Conservation (phyloP, 805 yeast species). For the Hanseniaspora opuntiae region DNA sequence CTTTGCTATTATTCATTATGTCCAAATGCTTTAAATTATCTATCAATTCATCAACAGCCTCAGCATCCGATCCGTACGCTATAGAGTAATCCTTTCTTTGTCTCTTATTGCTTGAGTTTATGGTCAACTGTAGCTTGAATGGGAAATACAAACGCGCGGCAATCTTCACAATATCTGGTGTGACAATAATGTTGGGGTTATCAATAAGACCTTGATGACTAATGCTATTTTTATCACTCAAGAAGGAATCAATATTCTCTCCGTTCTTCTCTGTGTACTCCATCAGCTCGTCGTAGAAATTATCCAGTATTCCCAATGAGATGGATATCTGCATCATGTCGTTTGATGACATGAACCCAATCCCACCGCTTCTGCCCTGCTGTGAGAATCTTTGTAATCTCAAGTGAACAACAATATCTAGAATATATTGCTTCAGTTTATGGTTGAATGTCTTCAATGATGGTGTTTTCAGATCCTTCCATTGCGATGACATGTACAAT, state of each 20-base stretch:
- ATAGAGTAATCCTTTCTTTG: conserved; percentile 32
- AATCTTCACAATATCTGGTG: conserved; percentile 39
- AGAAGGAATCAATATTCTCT: neutral
- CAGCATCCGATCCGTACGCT: conserved; percentile 35
- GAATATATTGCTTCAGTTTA: conserved; percentile 41
- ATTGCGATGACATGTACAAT: neutral
- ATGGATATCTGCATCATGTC: conserved; percentile 32
- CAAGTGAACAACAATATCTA: conserved; percentile 43
- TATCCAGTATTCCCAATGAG: conserved; percentile 28
- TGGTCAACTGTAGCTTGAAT: conserved; percentile 16
- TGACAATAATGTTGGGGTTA: conserved; percentile 28
- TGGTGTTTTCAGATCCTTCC: neutral
- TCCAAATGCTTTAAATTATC: conserved; percentile 26
- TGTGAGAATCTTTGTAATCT: conserved; percentile 43
- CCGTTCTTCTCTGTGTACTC: neutral
- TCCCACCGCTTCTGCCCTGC: conserved; percentile 32
- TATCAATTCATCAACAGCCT: conserved; percentile 27
- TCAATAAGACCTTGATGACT: neutral
- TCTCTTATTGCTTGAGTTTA: conserved; percentile 26
- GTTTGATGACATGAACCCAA: conserved; percentile 34
- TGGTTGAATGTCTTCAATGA: conserved; percentile 24
- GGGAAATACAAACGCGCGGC: conserved; percentile 41
- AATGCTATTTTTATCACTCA: neutral
- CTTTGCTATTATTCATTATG: neutral
- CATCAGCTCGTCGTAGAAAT: neutral